Evolutionary conservation across 1,139 yeast genomes (phyloP), one percentile per base, ranked within the genome.

Genomic region (Petasospora fabianii): DNA sequence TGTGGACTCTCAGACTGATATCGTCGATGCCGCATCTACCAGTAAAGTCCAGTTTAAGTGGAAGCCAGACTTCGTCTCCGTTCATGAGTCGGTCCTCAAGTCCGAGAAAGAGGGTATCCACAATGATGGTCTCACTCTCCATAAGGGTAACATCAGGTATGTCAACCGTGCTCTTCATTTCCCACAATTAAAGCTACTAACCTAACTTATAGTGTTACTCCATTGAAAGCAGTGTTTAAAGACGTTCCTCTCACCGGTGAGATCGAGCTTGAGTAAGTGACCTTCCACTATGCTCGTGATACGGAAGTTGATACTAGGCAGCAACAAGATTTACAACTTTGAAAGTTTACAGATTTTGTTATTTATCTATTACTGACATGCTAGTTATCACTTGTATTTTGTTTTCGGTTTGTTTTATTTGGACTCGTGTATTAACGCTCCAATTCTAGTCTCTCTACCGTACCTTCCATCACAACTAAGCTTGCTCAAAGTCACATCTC

Each of bases 11-110:
- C 62, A 62, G 15, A 65, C 56, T 3, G 76, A 70, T 46, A 71
- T 71, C 33, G 68, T 69, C 30, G 76, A 69, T 47, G 68, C 64
- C 12, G 68, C 64, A 11, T 59, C 67, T n/a, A 61, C 63, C 13
- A 49, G 60, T 8, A 59, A 64, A 33, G 65, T 73, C 21, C 68
- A 71, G 39, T 92, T 79, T 61, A 66, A 68, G 46, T 92, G 98
- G 97, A 68, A 70, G 34, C 98, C 98, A 0, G 80, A 88, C 57
- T 88, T 87, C 62, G 74, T 73, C 36, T 65, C 72, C 20, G 90
- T 84, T 20, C 83, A 80, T 52, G 66, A 75, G 40, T 73, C 79
- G 26, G 81, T 85, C 9, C 62, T 71, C 30, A 64, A 59, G 13
- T 77, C 80, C 42, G 61, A 65, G 8, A 71, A 63, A 2, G 80